Percentiles rank a stretch among this genome's conserved stretches.
Conservation (phyloP, 2,329 filamentous ascomycete genomes). For the Colletotrichum graminicola region DNA sequence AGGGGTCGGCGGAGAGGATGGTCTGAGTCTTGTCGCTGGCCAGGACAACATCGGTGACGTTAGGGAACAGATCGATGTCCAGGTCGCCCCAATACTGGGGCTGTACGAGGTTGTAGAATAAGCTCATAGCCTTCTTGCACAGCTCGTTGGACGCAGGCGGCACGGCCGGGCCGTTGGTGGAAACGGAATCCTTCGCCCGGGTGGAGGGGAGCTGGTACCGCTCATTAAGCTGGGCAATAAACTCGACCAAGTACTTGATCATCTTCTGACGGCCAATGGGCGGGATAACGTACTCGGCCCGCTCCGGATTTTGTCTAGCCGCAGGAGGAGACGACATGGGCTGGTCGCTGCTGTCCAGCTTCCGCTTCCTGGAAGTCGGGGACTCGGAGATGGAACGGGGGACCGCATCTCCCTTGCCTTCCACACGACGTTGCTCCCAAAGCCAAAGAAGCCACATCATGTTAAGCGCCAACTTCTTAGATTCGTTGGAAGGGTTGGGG, state of each 20-base stretch:
- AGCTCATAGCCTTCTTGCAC: constrained; percentile 84
- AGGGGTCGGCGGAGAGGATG: constrained; percentile 69
- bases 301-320: constrained; percentile 62
- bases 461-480: constrained; percentile 89
- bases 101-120: constrained; percentile 87
- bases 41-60: constrained; percentile 88
- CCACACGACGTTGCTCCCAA: constrained; percentile 89
- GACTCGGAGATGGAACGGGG: constrained; percentile 70
- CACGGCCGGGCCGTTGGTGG: constrained; percentile 59
- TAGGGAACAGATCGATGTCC: constrained; percentile 90
- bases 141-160: constrained; percentile 77
- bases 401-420: constrained; percentile 62
- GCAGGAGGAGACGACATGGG: constrained; percentile 67
- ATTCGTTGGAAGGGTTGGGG: constrained; percentile 88
- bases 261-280: constrained; percentile 79
- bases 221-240: constrained; percentile 91
- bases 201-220: constrained; percentile 82
- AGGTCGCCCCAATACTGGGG: constrained; percentile 92
- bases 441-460: constrained; percentile 91
- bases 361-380: constrained; percentile 80
- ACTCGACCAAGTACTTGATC: constrained; percentile 94
- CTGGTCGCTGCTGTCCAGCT: constrained; percentile 74
- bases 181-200: constrained; percentile 69
- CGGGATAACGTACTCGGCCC: constrained; percentile 77
- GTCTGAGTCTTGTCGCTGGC: constrained; percentile 80